Evolutionary conservation across 108 stramenopile genomes (phyloP), one percentile per base, ranked within the genome.

Genomic region (Pseudonitzschia delicatissima): DNA sequence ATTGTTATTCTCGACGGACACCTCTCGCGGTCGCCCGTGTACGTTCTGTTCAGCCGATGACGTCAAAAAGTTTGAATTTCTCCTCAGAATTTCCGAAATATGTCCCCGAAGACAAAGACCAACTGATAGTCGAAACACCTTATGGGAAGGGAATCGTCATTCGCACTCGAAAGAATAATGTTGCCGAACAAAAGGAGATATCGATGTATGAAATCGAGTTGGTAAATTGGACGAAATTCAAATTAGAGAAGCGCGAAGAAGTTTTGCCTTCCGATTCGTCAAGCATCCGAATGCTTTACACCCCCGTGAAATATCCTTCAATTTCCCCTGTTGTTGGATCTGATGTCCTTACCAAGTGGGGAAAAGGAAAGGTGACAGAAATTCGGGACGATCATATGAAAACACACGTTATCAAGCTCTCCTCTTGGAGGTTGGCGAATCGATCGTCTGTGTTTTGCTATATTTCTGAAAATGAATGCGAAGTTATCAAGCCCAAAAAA

Each of bases 131-230:
- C n/a, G 26, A 77, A 34, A 92, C 91, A 9, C 87, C 87, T 4
- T 92, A 86, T 52, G 91, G 91, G 13, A 69, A 65, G 45, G 91
- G 91, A 33, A 15, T 87, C 11, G 80, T 88, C 23, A 21, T 88
- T 48, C 84, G 91, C 27, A 65, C 66, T 21, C 29, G 65, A 5
- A 66, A 71, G n/a, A 40, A 59, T 9, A 26, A 59, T 9, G 45
- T 33, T 21, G 45, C 33, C 31, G 25, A 33, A 20, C 67, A 57
- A 47, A 25, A 36, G 8, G 21, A 20, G 25, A 18, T 49, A 8
- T 48, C 60, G 39, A 84, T 85, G 35, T 53, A 73, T 26, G 91
- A 87, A 62, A 77, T 92, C n/a, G 73, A 82, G 50, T 58, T 92
- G 31, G 27, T 76, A 15, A 87, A 80, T 61, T 81, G 86, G 84